A percentile compares a stretch with the other conserved stretches of the same genome.
phyloP scores from a whole-genome alignment of 108 stramenopile species.

The Epithemia pelagica region DNA sequence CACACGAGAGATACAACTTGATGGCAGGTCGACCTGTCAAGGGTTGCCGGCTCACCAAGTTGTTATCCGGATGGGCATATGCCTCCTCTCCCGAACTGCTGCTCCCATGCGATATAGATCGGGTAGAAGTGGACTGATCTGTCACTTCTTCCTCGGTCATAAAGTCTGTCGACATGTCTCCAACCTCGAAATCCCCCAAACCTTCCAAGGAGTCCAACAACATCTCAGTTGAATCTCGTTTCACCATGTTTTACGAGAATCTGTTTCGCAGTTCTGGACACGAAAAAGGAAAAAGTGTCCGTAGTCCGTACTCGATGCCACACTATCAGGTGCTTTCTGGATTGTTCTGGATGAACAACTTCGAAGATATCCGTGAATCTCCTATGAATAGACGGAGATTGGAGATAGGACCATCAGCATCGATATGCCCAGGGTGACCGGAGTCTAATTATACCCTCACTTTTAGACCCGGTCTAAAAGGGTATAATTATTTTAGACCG shows the following conservation, averaged over 20 bases:
- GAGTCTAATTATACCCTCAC: too few relatives aligned
- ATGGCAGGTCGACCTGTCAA: conserved; percentile 19
- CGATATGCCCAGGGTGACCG: too few relatives aligned
- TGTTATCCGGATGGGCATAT: neutral
- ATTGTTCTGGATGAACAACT: too few relatives aligned
- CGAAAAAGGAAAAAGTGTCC: too few relatives aligned
- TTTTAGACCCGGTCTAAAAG: too few relatives aligned
- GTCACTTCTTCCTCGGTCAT: neutral
- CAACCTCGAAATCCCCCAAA: neutral
- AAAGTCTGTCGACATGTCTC: neutral
- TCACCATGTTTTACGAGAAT: neutral
- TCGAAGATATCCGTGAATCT: too few relatives aligned
- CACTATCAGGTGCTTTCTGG: too few relatives aligned
- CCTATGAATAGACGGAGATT: too few relatives aligned
- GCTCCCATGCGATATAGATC: neutral
- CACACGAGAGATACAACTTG: conserved; percentile 29
- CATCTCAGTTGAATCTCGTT: neutral
- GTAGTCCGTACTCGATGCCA: too few relatives aligned
- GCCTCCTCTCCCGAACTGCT: neutral
- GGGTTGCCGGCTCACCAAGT: neutral
- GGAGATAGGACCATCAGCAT: too few relatives aligned
- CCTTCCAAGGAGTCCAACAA: neutral
- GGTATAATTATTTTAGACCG: too few relatives aligned
- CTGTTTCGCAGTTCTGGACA: too few relatives aligned
- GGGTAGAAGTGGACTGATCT: neutral